Percentiles rank a stretch among this genome's conserved stretches.
Conservation (phyloP, 805 yeast species). For the Cyberlindnera mycetangii region DNA sequence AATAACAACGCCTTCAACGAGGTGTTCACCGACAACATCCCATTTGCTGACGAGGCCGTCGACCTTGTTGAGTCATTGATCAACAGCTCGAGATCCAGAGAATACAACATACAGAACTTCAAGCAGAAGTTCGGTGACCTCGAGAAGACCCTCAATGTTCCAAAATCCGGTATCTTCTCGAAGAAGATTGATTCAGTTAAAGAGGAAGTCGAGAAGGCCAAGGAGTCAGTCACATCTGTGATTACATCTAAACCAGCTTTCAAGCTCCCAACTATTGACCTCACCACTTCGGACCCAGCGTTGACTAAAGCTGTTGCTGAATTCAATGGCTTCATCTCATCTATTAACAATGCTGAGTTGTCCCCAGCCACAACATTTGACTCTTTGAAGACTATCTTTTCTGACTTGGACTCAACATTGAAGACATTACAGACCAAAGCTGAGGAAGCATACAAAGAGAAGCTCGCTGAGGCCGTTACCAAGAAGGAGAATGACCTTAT, state of each 20-base stretch:
- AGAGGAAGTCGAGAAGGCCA: slow-evolving; percentile 18
- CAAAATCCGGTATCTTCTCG: slow-evolving; percentile 38
- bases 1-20: slow-evolving; percentile 60
- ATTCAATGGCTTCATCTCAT: slow-evolving; percentile 23
- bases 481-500: slow-evolving; percentile 54
- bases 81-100: slow-evolving; percentile 19
- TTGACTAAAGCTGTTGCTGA: slow-evolving; percentile 25
- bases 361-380: slow-evolving; percentile 14
- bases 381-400: slow-evolving; percentile 16
- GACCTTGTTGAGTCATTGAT: slow-evolving; percentile 43
- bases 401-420: slow-evolving; percentile 23
- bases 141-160: slow-evolving; percentile 38
- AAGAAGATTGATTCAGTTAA: slow-evolving; percentile 30
- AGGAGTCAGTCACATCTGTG: slow-evolving; percentile 12
- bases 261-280: slow-evolving; percentile 27
- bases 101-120: slow-evolving; percentile 33
- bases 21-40: slow-evolving; percentile 58
- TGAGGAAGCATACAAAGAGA: slow-evolving; percentile 10
- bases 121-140: slow-evolving; percentile 37
- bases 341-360: slow-evolving; percentile 25
- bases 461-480: slow-evolving; percentile 25
- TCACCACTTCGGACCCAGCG: slow-evolving; percentile 30
- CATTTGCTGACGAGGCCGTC: slow-evolving; percentile 56
- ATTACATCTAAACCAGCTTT: slow-evolving; percentile 7
- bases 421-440: slow-evolving; percentile 13